Percentiles rank a stretch among this genome's conserved stretches.
phyloP scores from a whole-genome alignment of 495 filamentous ascomycete species.

The Hypoxylon lenormandii region DNA sequence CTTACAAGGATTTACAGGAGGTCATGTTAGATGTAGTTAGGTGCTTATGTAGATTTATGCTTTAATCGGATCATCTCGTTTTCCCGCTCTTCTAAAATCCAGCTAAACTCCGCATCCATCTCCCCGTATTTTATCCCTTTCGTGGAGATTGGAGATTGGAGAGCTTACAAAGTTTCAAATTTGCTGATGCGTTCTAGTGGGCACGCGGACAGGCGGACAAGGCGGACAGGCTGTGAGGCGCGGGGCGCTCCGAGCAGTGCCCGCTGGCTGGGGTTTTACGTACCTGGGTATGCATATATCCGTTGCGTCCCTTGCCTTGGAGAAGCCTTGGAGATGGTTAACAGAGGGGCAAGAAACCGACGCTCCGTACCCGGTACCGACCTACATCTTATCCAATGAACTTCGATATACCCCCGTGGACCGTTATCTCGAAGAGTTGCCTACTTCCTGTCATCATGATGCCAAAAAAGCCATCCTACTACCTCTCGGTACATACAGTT shows the following conservation, averaged over 20 bases:
- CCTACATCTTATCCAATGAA: too few species aligned
- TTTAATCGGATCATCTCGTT: slow-evolving; percentile 15
- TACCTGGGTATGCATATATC: slow-evolving; percentile 43
- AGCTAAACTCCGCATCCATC: not conserved
- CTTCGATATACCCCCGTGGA: too few species aligned
- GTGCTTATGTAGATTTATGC: not conserved
- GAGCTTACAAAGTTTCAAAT: not conserved
- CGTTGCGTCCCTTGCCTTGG: slow-evolving; percentile 6
- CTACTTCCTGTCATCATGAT: not conserved
- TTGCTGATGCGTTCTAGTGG: slow-evolving; percentile 30
- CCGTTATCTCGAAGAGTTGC: not conserved
- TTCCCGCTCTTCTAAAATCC: not conserved
- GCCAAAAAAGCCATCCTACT: not conserved
- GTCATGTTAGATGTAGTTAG: too few species aligned
- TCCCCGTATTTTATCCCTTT: not conserved
- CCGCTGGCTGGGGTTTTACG: slow-evolving; percentile 41
- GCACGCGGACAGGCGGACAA: slow-evolving; percentile 5
- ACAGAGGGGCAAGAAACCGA: not conserved
- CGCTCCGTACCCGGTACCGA: too few species aligned
- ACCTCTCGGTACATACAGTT: too few species aligned
- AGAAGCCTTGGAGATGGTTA: not conserved
- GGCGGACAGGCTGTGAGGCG: slow-evolving; percentile 30
- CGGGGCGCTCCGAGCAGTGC: slow-evolving; percentile 39
- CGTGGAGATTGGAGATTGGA: not conserved
- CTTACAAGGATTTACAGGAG: too few species aligned